Base-by-base conservation (phyloP, 2,329 filamentous ascomycete genomes). In the Rhexocercosporidium sp. region DNA sequence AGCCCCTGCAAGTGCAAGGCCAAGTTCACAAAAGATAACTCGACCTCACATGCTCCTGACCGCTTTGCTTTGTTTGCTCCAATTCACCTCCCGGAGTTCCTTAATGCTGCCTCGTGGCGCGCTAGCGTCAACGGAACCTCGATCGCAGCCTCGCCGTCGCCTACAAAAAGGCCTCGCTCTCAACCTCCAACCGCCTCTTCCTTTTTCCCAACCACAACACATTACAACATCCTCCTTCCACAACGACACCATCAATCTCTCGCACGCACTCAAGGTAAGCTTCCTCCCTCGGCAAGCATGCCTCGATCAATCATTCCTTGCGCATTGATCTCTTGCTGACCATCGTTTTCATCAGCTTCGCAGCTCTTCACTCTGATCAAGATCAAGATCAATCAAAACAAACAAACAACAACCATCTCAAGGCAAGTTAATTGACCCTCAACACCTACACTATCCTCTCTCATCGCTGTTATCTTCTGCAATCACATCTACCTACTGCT, bases 131-230 rank as follows among this genome's bases (percentile, higher is more conserved):
- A 59, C 41, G 27, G 4, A 34, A 29, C 54, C 27, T 39, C 49
- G 18, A 25, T 54, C 62, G 20, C 37, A 49, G 22, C 47, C 39
- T 57, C 37, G 47, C 29, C 51, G n/a, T 47, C 37, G 29, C 27
- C 63, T 46, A 53, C 34, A 63, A 65, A 66, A 65, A 56, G 46
- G 62, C 61, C 61, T 59, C 31, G 16, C 49, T 22, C 59, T 57
- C 51, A 62, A 47, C 44, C 54, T 18, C 59, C 22, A 9, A 25
- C 53, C 54, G 51, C 46, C 46, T 49, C 39, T 25, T 51, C 29
- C 51, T 61, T 39, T 64, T 68, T 22, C 46, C 18, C 31, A 34
- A 57, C 64, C 61, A 54, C 63, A 29, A 62, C 53, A 9, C 46
- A 56, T 47, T 25, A 39, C 51, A 67, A 53, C 59, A 22, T 59